Percentiles rank a stretch among this genome's conserved stretches.
Conservation (phyloP, 176 grass and related monocot genomes). For the Triticum turgidum region DNA sequence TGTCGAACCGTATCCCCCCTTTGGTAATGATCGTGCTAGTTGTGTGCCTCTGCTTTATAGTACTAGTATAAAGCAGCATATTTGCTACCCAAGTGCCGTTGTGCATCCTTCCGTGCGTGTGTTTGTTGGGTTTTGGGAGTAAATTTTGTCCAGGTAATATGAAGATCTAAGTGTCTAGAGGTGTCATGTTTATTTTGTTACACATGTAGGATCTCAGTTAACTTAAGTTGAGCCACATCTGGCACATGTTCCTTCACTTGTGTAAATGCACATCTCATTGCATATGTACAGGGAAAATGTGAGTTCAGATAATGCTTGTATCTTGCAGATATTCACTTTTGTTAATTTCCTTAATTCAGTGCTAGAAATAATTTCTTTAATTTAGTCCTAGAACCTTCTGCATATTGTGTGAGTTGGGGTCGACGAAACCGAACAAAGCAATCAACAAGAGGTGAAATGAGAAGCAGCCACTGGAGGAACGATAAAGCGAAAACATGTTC, state of each 20-base stretch:
- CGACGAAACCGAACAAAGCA: not conserved
- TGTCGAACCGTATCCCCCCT: slow-evolving; percentile 72
- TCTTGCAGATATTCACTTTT: not conserved
- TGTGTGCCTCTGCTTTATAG: not conserved
- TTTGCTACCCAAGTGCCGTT: not conserved
- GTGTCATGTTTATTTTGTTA: too few species aligned
- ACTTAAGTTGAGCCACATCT: too few species aligned
- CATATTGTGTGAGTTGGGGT: slow-evolving; percentile 54
- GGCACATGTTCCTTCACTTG: slow-evolving; percentile 11
- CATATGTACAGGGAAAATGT: not conserved
- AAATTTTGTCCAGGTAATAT: too few species aligned
- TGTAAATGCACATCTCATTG: not conserved
- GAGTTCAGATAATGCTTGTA: not conserved
- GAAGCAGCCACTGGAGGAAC: not conserved
- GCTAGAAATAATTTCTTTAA: too few species aligned
- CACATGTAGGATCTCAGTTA: too few species aligned
- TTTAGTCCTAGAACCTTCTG: slow-evolving; percentile 63
- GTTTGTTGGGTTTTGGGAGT: too few species aligned
- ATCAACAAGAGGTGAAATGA: too few species aligned
- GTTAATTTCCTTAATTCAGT: slow-evolving; percentile 31
- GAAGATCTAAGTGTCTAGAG: too few species aligned
- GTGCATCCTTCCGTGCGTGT: not conserved
- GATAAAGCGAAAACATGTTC: too few species aligned
- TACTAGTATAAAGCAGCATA: not conserved
- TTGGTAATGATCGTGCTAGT: not conserved